Base-by-base conservation (phyloP, 169 alveolate genomes). In the Cryptosporidium tyzzeri region DNA sequence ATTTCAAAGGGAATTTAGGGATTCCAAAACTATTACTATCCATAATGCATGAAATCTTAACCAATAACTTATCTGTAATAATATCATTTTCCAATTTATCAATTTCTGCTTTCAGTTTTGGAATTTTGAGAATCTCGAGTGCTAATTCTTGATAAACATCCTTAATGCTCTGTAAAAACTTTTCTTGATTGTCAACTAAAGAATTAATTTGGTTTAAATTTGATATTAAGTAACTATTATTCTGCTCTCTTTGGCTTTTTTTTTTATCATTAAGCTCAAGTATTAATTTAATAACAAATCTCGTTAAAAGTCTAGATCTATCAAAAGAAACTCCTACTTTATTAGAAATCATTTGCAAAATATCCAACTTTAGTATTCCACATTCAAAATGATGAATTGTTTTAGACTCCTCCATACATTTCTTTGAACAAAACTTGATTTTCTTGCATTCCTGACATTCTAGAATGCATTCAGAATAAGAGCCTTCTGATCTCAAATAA, bases 11-110 rank as follows among this genome's bases (percentile, higher is more conserved):
- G 18, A 80, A 80, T 65, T 23, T 45, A 1, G 89, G 89, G 21
- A 80, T 80, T 7, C 89, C 89, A 44, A 80, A 80, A 53, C 89
- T 80, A 33, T 80, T 80, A 31, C 80, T 62, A 39, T 80, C 89
- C 7, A 80, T 80, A n/a, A 80, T 80, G 14, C 89, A 80, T 14
- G 62, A 29, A 21, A 65, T 45, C 51, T 41, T 65, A 16, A 80
- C 68, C 14, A 80, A 29, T 12, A 73, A 16, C 33, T 50, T 23
- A 0, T 14, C 41, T 10, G 45, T 59, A 9, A 73, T 9, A 16
- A 51, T 41, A 18, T 73, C 70, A 2, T 3, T 4, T 18, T n/a
- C 33, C 44, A 53, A 6, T 8, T 41, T 51, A n/a, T 37, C 44
- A 2, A 73, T 37, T 59, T 53, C 68, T 3, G 26, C 44, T 10